phyloP scores from a whole-genome alignment of 75 land plant species.

The Picea sitchensis region DNA sequence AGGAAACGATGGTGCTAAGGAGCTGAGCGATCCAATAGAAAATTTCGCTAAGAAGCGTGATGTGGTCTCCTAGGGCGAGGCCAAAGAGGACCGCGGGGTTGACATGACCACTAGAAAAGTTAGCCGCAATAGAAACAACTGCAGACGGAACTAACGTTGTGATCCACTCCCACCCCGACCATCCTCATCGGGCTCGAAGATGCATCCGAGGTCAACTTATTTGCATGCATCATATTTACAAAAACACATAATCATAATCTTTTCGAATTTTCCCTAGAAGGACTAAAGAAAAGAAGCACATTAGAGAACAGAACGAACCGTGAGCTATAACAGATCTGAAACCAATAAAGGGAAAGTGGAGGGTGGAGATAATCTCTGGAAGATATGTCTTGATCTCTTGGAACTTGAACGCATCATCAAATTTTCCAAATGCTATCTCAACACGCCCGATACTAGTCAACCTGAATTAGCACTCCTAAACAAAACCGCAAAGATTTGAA shows the following conservation, averaged over 20 bases:
- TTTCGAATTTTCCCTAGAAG: slow-evolving; percentile 1
- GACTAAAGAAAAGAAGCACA: background rate
- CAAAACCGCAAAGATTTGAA: too few species aligned
- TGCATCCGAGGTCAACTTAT: slow-evolving; percentile 41
- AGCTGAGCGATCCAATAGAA: slow-evolving; percentile 82
- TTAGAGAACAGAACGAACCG: background rate
- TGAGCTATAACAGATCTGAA: slow-evolving; percentile 58
- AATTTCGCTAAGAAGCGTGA: slow-evolving; percentile 60
- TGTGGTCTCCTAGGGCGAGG: slow-evolving; percentile 59
- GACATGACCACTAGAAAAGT: slow-evolving; percentile 78
- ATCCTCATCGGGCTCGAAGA: slow-evolving; percentile 51
- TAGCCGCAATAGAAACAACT: slow-evolving; percentile 55
- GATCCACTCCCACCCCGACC: slow-evolving; percentile 48
- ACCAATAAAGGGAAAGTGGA: slow-evolving; percentile 66
- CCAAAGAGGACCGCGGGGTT: slow-evolving; percentile 82
- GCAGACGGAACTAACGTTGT: slow-evolving; percentile 60
- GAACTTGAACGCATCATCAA: slow-evolving; percentile 27
- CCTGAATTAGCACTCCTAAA: too few species aligned
- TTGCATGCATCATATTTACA: slow-evolving; percentile 7
- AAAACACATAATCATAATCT: too few species aligned
- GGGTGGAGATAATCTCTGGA: slow-evolving; percentile 64
- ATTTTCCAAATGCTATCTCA: background rate
- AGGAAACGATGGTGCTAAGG: slow-evolving; percentile 47
- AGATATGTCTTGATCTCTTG: slow-evolving; percentile 31
- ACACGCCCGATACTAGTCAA: background rate